These are phyloP conservation scores for Phoma sp. DNA, from an alignment of 2,329 filamentous ascomycete species.

Conservation along the genomic window DNA sequence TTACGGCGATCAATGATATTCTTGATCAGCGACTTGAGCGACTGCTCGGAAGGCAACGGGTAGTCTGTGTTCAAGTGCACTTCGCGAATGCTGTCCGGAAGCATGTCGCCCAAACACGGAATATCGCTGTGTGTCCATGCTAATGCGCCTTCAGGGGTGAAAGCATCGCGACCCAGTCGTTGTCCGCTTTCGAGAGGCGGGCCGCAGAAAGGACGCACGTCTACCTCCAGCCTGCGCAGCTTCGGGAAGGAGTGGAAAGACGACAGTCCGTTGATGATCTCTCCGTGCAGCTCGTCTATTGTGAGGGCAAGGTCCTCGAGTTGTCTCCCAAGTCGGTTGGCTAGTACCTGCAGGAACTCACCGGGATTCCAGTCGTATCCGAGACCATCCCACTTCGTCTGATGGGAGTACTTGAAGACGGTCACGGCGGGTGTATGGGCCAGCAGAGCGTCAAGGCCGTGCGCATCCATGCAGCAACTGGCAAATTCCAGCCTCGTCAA, in stretches of 20 bases:
- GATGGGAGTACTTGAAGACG: constrained; percentile 44
- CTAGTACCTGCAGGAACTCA: constrained; percentile 36
- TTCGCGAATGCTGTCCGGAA: constrained; percentile 38
- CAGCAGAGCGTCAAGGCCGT: constrained; percentile 33
- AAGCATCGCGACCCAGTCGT: constrained; percentile 27
- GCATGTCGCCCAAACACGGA: constrained; percentile 46
- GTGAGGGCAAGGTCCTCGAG: constrained; percentile 43
- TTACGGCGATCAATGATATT: constrained; percentile 36
- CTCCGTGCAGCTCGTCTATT: constrained; percentile 40
- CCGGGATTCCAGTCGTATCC: constrained; percentile 46
- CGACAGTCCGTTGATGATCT: constrained; percentile 42
- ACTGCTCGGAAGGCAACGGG: constrained; percentile 29
- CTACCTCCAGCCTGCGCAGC: constrained; percentile 39
- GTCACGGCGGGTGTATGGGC: constrained; percentile 35
- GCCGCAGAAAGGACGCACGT: constrained; percentile 42
- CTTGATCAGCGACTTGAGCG: constrained; percentile 38
- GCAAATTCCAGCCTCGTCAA: constrained; percentile 42
- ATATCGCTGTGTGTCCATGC: constrained; percentile 42
- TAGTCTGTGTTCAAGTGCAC: constrained; percentile 42
- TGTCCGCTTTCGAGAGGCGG: constrained; percentile 46
- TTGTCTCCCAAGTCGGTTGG: constrained; percentile 30
- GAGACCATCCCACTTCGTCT: constrained; percentile 44
- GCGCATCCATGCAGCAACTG: constrained; percentile 42
- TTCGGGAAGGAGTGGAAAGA: constrained; percentile 37
- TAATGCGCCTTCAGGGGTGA: constrained; percentile 26